Base-by-base conservation (phyloP, 75 land plant species). In the Cupressus sempervirens region DNA sequence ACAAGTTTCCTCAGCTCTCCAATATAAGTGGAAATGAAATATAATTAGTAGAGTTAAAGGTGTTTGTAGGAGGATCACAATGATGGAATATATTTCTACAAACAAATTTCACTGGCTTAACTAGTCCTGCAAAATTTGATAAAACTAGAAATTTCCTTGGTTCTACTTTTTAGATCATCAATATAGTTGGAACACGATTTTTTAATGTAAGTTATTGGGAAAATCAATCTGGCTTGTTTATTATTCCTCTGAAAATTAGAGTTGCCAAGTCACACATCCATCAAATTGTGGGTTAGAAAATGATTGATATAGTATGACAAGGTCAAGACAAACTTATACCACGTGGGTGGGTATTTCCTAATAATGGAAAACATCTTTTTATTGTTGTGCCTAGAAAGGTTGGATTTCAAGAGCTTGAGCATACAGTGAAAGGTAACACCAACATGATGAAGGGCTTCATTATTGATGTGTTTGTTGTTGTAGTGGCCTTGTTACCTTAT, bases 271-370 rank as follows among this genome's bases (percentile, higher is more conserved):
- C 90, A 48, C 68, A 58, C 20, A 20, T 9, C 41, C 72, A 84
- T 15, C 89, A 91, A 43, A 86, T 30, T 81, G 89, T 89, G 30
- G 92, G 82, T 77, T 90, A 88, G 43, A 86, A 88, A 72, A 90
- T 92, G 56, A 54, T 90, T 54, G 86, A 88, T 84, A 88, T 91
- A 30, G 91, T 93, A 67, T 95, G 97, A 96, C 97, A 96, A 18
- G 97, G 97, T 70, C 88, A 91, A 80, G 84, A 84, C 53, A 68
- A 86, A 77, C 83, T 35, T 13, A 81, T 45, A 56, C 97, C 97
- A 82, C 88, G 89, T 34, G 97, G 97, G 35, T 94, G 97, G 97
- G 95, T 92, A 11, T 88, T 92, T 53, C 97, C 97, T 4, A 88
- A n/a, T n/a, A n/a, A n/a, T n/a, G n/a, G n/a, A n/a, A n/a, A n/a